These are phyloP conservation scores for Hanseniaspora sp. DNA, from an alignment of 1,139 yeast genomes.

Conservation along the genomic window DNA sequence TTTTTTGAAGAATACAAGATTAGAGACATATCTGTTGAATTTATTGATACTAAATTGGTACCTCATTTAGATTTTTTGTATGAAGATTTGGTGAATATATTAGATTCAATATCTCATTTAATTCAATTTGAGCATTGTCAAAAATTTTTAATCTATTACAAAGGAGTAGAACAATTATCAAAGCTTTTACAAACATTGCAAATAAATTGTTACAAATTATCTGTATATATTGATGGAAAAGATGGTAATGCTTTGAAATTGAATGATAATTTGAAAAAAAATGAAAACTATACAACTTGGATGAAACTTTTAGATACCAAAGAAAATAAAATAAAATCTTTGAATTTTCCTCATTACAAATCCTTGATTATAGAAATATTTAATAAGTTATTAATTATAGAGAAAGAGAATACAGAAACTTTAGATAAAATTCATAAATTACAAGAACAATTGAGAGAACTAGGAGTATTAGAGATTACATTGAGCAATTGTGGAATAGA, in stretches of 20 bases:
- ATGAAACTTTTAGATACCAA: slow-evolving; percentile 20
- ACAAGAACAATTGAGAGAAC: slow-evolving; percentile 57
- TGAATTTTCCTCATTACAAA: slow-evolving; percentile 50
- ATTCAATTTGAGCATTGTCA: slow-evolving; percentile 43
- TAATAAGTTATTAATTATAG: slow-evolving; percentile 34
- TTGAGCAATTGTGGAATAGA: slow-evolving; percentile 79
- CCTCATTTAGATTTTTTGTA: slow-evolving; percentile 19
- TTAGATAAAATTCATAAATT: slow-evolving; percentile 40
- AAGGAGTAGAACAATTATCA: slow-evolving; percentile 39
- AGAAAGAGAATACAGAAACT: neutral
- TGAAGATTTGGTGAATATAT: slow-evolving; percentile 27
- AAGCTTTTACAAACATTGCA: slow-evolving; percentile 41
- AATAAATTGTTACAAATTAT: slow-evolving; percentile 33
- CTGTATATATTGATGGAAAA: slow-evolving; percentile 29
- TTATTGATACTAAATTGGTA: slow-evolving; percentile 22
- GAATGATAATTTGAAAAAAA: slow-evolving; percentile 26
- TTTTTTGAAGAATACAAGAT: slow-evolving; percentile 29
- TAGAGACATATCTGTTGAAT: slow-evolving; percentile 20
- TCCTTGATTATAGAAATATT: slow-evolving; percentile 51
- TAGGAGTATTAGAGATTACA: slow-evolving; percentile 59
- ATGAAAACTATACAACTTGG: slow-evolving; percentile 21
- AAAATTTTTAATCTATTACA: slow-evolving; percentile 42
- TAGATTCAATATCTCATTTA: slow-evolving; percentile 46
- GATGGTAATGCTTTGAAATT: slow-evolving; percentile 20
- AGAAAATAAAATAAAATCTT: slow-evolving; percentile 25